A percentile compares a stretch with the other conserved stretches of the same genome.
Conservation (phyloP, 2,329 filamentous ascomycete genomes). For the Aureobasidium lini region DNA sequence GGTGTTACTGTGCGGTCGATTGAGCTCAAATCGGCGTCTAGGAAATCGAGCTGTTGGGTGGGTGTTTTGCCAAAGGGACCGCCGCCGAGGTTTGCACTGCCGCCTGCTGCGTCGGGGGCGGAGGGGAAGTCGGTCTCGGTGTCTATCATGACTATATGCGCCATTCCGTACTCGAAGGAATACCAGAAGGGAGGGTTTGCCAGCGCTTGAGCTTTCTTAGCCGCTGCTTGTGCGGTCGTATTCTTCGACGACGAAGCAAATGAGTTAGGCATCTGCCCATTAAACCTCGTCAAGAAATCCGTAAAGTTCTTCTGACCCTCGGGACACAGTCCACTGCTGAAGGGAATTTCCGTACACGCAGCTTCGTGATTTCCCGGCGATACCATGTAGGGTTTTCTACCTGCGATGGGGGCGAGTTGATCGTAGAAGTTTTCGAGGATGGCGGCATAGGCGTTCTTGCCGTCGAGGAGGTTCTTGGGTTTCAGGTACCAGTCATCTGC, state of each 20-base stretch:
- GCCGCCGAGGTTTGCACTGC: slow-evolving; percentile 35
- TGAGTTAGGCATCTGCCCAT: slow-evolving; percentile 44
- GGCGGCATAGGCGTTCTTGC: slow-evolving; percentile 47
- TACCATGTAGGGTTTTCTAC: slow-evolving; percentile 50
- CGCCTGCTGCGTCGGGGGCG: slow-evolving; percentile 40
- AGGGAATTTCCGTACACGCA: slow-evolving; percentile 27
- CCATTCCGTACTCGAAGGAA: slow-evolving; percentile 51
- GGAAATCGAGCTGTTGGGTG: slow-evolving; percentile 47
- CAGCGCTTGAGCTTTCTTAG: slow-evolving; percentile 39
- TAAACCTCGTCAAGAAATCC: slow-evolving; percentile 47
- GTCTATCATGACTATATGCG: slow-evolving; percentile 48
- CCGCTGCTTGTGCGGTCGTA: slow-evolving; percentile 34
- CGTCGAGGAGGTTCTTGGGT: slow-evolving; percentile 40
- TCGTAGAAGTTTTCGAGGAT: slow-evolving; percentile 52
- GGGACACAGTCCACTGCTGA: slow-evolving; percentile 35
- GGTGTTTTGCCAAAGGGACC: slow-evolving; percentile 42
- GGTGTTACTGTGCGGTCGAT: slow-evolving; percentile 50
- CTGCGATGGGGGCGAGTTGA: slow-evolving; percentile 47
- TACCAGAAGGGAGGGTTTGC: slow-evolving; percentile 49
- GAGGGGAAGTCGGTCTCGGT: slow-evolving; percentile 50
- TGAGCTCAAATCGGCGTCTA: slow-evolving; percentile 48
- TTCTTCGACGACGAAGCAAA: slow-evolving; percentile 44
- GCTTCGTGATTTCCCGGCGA: slow-evolving; percentile 53
- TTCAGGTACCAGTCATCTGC: slow-evolving; percentile 50
- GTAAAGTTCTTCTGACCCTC: slow-evolving; percentile 54